These are phyloP conservation scores for Cryphonectria nitschkei DNA, from an alignment of 2,329 filamentous ascomycete genomes.

Conservation along the genomic window DNA sequence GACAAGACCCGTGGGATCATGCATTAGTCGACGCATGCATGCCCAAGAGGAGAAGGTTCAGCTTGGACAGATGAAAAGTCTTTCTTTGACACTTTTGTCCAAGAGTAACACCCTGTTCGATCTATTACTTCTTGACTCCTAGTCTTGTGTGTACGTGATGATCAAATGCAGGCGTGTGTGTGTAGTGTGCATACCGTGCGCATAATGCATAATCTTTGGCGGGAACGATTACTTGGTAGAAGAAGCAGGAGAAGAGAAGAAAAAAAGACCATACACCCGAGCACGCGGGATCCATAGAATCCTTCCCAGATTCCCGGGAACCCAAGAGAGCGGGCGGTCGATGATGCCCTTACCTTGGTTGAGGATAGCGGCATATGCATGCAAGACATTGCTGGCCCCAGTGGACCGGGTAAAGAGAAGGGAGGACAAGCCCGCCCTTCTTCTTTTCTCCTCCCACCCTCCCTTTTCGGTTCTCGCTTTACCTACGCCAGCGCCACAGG, in stretches of 20 bases:
- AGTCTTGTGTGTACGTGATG: background rate
- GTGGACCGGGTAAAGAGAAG: slow-evolving; percentile 12
- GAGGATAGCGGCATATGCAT: slow-evolving; percentile 24
- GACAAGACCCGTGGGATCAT: slow-evolving; percentile 1
- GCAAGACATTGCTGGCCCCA: slow-evolving; percentile 30
- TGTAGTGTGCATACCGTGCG: background rate
- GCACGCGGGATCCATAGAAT: slow-evolving; percentile 21
- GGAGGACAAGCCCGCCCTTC: background rate
- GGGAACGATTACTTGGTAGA: background rate
- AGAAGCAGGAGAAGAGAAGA: background rate
- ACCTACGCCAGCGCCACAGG: background rate
- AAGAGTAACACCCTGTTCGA: background rate
- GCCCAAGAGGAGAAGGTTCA: background rate
- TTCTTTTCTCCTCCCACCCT: background rate
- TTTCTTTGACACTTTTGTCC: background rate
- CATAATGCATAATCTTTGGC: background rate
- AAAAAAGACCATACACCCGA: slow-evolving; percentile 1
- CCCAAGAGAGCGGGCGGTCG: background rate
- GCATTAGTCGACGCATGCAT: slow-evolving; percentile 1
- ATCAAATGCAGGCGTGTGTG: background rate
- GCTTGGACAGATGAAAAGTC: background rate
- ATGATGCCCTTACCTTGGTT: background rate
- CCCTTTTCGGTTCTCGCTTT: slow-evolving; percentile 1
- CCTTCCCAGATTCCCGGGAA: slow-evolving; percentile 30
- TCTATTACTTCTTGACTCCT: background rate